Evolutionary conservation across 2,329 filamentous ascomycete species (phyloP), one percentile per base, ranked within the genome.

Genomic region (Pseudodiploospora longispora): DNA sequence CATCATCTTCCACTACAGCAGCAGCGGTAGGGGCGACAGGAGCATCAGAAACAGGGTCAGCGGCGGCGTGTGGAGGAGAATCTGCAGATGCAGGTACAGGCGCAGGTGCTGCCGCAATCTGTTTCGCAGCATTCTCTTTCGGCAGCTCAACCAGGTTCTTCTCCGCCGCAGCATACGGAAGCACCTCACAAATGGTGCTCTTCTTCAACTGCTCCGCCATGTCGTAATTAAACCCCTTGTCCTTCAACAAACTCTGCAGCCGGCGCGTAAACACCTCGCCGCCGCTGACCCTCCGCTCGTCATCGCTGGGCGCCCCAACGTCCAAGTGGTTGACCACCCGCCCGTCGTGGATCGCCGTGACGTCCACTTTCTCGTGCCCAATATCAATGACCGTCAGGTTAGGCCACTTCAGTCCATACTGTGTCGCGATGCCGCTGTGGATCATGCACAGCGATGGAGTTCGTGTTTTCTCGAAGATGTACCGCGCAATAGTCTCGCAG

Each of bases 391-490:
- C 79, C 0, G 88, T 93, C 57, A 93, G 83, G 54, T 80, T 88
- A 30, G 82, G 75, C 70, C 74, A 76, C 61, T 78, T 80, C 30
- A 89, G 76, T 8, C 88, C 90, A 59, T 94, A 97, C 45, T 93
- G 83, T 1, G 88, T 85, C 28, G 93, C 90, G 38, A 94, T 69
- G 3, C 87, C 90, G 54, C 88, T 85, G 65, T 97, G 87, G 70
- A 98, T 84, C 50, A 97, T 75, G 55, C 85, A 90, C 41, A 98
- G 85, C 0, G 87, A 89, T 0, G 93, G 93, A 0, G 88, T 93
- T 69, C 91, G 93, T 60, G 95, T 95, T 67, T 93, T 94, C 66
- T 98, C 93, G 58, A 98, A 98, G 52, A 97, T 80, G 70, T 95
- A 98, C 50, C 93, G 87, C 10, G 90, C 86, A 52, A 98, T 83